Percentiles rank a stretch among this genome's conserved stretches.
phyloP scores from a whole-genome alignment of 2,329 filamentous ascomycete species.

The Hortaea sp. region DNA sequence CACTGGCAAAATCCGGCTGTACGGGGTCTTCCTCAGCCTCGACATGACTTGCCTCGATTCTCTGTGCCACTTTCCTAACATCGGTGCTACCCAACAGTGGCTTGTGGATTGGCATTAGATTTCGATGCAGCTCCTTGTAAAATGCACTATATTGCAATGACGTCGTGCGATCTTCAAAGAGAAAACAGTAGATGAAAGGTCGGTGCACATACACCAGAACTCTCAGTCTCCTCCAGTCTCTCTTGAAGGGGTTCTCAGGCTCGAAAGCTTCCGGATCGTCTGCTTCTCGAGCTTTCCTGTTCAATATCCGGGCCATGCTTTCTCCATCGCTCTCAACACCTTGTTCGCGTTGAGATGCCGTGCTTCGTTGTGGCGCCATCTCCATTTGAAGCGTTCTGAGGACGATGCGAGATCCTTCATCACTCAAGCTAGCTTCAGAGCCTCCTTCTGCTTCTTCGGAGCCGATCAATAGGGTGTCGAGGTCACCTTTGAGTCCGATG shows the following conservation, averaged over 20 bases:
- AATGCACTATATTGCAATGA: constrained; percentile 37
- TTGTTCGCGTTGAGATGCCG: constrained; percentile 3
- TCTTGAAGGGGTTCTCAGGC: neutral
- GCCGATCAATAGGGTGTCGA: constrained; percentile 41
- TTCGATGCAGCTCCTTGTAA: constrained; percentile 42
- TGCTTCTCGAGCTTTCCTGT: neutral
- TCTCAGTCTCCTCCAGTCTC: constrained; percentile 36
- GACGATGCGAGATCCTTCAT: constrained; percentile 40
- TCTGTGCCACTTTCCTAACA: constrained; percentile 30
- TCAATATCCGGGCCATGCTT: neutral
- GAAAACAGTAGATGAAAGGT: constrained; percentile 68
- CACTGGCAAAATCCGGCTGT: constrained; percentile 17
- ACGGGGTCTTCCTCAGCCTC: constrained; percentile 8
- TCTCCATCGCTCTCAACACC: constrained; percentile 6
- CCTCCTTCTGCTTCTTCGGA: constrained; percentile 35
- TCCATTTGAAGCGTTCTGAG: constrained; percentile 60
- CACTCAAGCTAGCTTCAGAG: constrained; percentile 12
- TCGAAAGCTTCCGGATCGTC: neutral
- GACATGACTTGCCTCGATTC: constrained; percentile 26
- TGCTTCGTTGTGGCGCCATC: constrained; percentile 23
- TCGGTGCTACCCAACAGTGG: constrained; percentile 35
- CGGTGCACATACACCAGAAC: constrained; percentile 63
- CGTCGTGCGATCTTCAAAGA: constrained; percentile 55
- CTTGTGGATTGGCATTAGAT: constrained; percentile 39
- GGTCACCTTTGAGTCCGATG: constrained; percentile 57